A percentile compares a stretch with the other conserved stretches of the same genome.
Conservation (phyloP, 768 basidiomycete genomes). For the Aureoboletus auriporus region DNA sequence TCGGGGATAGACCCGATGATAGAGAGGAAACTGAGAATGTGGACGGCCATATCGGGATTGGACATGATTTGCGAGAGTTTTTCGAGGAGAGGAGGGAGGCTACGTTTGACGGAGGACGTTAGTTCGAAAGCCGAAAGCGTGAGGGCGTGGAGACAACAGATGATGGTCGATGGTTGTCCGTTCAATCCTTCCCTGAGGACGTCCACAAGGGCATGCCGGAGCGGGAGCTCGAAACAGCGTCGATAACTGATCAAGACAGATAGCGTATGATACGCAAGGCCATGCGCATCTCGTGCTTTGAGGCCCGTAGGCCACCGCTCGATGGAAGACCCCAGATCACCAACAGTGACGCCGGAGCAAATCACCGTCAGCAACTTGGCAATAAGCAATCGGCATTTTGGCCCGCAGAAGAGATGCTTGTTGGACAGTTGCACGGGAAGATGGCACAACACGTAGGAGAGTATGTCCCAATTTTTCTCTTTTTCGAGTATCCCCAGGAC, state of each 20-base stretch:
- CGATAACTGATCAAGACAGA: constrained; percentile 87
- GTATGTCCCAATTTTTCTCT: constrained; percentile 88
- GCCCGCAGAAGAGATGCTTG: constrained; percentile 96
- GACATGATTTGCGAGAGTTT: constrained; percentile 94
- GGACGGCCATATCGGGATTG: constrained; percentile 88
- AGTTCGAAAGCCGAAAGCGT: constrained; percentile 87
- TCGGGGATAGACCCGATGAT: constrained; percentile 78
- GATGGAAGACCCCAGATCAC: constrained; percentile 51
- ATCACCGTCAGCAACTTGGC: constrained; percentile 60
- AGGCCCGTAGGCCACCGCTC: constrained; percentile 58
- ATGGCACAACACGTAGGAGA: constrained; percentile 89
- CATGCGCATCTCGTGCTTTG: constrained; percentile 80
- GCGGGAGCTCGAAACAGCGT: constrained; percentile 65
- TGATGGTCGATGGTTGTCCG: constrained; percentile 71
- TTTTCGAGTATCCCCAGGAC: constrained; percentile 63
- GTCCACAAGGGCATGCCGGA: constrained; percentile 67
- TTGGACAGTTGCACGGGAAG: constrained; percentile 89
- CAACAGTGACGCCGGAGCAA: constrained; percentile 60
- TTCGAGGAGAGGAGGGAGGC: constrained; percentile 74
- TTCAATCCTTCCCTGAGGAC: constrained; percentile 67
- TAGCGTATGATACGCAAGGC: constrained; percentile 81
- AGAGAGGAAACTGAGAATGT: constrained; percentile 88
- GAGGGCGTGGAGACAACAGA: constrained; percentile 86
- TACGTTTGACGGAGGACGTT: constrained; percentile 74
- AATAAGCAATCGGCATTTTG: constrained; percentile 63